Base-by-base conservation (phyloP, 345 rosid species). In the Pugionium dolabratum region DNA sequence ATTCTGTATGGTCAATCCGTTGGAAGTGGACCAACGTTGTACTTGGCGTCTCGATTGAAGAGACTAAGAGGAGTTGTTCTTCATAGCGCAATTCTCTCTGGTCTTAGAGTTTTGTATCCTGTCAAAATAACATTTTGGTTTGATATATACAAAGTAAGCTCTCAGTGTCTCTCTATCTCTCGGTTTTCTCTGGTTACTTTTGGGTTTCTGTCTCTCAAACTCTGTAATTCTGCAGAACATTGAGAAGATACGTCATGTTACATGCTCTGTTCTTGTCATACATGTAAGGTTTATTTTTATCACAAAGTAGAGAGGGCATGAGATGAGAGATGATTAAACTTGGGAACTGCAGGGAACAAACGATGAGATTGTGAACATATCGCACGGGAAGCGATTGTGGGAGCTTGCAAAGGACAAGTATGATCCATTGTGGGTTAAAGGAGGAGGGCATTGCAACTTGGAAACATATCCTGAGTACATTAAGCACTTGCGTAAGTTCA, bases 381-480 rank as follows among this genome's bases (percentile, higher is more conserved):
- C 88, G 26, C 98, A 92, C 7, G 98, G 98, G 71, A 88, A 77
- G 69, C 83, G 88, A 70, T 82, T 91, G 5, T 86, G 81, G 77
- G 91, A 89, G 64, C 88, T 87, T 27, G 79, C 93, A 74, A 84
- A 83, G 72, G 69, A 79, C 18, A 92, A 89, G 75, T 86, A 85
- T 30, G 91, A 92, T 53, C 98, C 98, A 11, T 67, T 92, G 39
- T 89, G 96, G 96, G 75, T 92, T 64, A 83, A 28, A 66, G 93
- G 98, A 34, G 96, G 96, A n/a, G 92, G 92, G 6, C 96, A 92
- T 64, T 87, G 93, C 83, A 89, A 92, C 74, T 88, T 89, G 28
- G 98, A 92, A 78, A 86, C 88, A 25, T 92, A 82, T 64, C 89
- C 96, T 0, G 92, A 92, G 75, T 92, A 83, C 82, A 82, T 89